A percentile compares a stretch with the other conserved stretches of the same genome.
Conservation (phyloP, 202 grass and related monocot genomes). For the Cymbopogon flexuosus region DNA sequence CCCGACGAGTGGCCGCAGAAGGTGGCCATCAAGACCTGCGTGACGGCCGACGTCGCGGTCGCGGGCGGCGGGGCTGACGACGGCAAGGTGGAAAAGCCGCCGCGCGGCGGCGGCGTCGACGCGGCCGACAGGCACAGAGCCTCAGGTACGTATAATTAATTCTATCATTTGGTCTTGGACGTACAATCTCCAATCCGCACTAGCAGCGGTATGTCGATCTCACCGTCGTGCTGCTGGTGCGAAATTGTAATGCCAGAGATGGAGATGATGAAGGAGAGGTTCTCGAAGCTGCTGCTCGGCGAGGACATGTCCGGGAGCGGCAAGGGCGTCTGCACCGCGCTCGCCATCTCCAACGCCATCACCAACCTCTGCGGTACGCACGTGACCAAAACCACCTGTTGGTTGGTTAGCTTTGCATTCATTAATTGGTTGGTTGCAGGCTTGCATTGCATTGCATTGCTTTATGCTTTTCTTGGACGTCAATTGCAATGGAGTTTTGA, state of each 20-base stretch:
- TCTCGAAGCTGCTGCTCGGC: conserved; percentile 84
- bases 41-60: background rate
- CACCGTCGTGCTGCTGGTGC: background rate
- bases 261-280: conserved; percentile 96
- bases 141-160: conserved; percentile 30
- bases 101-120: background rate
- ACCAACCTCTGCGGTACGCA: conserved; percentile 88
- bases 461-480: background rate
- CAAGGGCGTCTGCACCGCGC: conserved; percentile 93
- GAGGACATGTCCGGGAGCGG: conserved; percentile 98
- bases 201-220: background rate
- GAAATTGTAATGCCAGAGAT: conserved; percentile 37
- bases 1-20: conserved; percentile 32
- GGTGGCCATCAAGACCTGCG: conserved; percentile 45
- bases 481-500: background rate
- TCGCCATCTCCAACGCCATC: conserved; percentile 93
- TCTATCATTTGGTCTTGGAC: background rate
- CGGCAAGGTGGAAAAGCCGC: conserved; percentile 2
- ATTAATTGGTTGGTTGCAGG: background rate
- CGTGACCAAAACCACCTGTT: too few species aligned
- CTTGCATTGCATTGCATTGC: background rate
- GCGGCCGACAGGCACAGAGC: background rate
- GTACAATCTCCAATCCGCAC: background rate
- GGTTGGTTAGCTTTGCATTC: too few species aligned
- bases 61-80: background rate